Evolutionary conservation across 2,329 filamentous ascomycete genomes (phyloP), one percentile per base, ranked within the genome.

Genomic region (Aspergillus ochraceoroseus): DNA sequence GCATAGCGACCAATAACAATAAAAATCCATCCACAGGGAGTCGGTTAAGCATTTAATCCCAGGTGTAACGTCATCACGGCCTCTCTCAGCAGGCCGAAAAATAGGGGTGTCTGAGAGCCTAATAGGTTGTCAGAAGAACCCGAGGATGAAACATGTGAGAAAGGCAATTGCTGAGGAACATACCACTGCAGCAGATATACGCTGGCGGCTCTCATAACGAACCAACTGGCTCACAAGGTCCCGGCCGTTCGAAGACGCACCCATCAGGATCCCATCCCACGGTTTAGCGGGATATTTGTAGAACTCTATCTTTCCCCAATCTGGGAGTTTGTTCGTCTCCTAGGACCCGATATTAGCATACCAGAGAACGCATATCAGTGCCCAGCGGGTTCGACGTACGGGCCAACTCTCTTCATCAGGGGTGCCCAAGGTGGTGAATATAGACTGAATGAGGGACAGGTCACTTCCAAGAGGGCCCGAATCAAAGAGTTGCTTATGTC

Each of bases 391-490:
- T 5, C 19, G 13, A 60, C 74, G 52, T 63, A 79, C 87, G 2
- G 92, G 92, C 92, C 92, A 98, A 0, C 72, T 79, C 37, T 82
- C 71, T n/a, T 73, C 65, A 30, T 83, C 84, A 0, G 92, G 92
- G 1, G 89, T 95, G 1, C 94, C 94, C 5, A 98, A 65, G 0
- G 83, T 94, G 65, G 85, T 82, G 67, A 98, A 96, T 23, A 96
- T 90, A 57, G 87, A 95, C 38, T 89, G 75, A 41, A 98, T 90
- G 35, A 98, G 71, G 0, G 87, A 85, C 26, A 98, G 72, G 65
- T 98, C 92, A 58, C 86, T 96, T 0, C 94, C 92, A 35, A 96
- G 75, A 53, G 94, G 87, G 1, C 87, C 85, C 3, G 87, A 86
- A 59, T 92, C 83, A 53, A 98, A 96, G 1, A 96, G 71, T 0